These are phyloP conservation scores for Yamadazyma tumulicola DNA, from an alignment of 805 yeast genomes.

Conservation along the genomic window DNA sequence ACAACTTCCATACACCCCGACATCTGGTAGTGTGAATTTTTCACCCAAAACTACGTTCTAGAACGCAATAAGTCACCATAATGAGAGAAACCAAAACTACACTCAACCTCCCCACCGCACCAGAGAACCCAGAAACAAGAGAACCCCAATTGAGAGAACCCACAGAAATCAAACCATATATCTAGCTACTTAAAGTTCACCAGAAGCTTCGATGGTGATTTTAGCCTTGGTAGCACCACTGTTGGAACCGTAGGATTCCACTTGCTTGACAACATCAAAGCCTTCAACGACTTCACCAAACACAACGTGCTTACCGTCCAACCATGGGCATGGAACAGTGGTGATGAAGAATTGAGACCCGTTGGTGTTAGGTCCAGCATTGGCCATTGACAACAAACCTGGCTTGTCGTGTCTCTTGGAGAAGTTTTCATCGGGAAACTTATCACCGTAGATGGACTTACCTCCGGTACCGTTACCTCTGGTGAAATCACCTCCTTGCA, in stretches of 20 bases:
- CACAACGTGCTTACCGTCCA: constrained; percentile 76
- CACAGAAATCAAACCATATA: no score
- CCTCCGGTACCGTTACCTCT: constrained; percentile 91
- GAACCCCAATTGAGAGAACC: no score
- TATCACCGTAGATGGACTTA: constrained; percentile 74
- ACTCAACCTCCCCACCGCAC: no score
- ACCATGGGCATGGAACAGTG: constrained; percentile 74
- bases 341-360: constrained; percentile 90
- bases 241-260: constrained; percentile 63
- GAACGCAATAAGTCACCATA: no score
- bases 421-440: constrained; percentile 68
- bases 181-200: constrained; percentile 55
- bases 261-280: constrained; percentile 53
- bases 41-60: no score
- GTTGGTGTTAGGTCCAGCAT: constrained; percentile 89
- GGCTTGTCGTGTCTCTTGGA: constrained; percentile 69
- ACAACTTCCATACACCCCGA: no score
- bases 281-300: constrained; percentile 75
- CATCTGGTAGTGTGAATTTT: no score
- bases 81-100: no score
- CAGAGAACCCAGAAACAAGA: no score
- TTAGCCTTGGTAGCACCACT: constrained; percentile 64
- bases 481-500: constrained; percentile 68
- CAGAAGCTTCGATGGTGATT: constrained; percentile 60
- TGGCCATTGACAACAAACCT: constrained; percentile 88